phyloP scores from a whole-genome alignment of 306 rosid genomes.

The Gynostemma pentaphyllum region DNA sequence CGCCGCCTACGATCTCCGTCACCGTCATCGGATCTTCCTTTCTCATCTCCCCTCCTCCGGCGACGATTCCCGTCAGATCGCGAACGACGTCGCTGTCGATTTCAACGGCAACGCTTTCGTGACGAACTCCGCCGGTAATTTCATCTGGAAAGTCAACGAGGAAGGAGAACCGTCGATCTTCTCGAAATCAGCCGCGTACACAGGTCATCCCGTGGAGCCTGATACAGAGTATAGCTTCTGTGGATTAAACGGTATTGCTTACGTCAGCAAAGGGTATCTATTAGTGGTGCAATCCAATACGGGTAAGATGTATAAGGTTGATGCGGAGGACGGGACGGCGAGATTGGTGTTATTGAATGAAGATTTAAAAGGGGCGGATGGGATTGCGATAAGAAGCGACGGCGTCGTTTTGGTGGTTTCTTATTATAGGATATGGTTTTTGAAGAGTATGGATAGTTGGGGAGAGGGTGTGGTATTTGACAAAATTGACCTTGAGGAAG shows the following conservation, averaged over 20 bases:
- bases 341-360: constrained; percentile 33
- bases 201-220: constrained; percentile 24
- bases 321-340: constrained; percentile 45
- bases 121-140: constrained; percentile 51
- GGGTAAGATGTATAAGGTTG: constrained; percentile 72
- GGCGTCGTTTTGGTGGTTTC: constrained; percentile 75
- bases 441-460: constrained; percentile 67
- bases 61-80: constrained; percentile 13
- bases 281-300: constrained; percentile 69
- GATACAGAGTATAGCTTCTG: constrained; percentile 19
- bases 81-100: constrained; percentile 68
- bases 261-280: constrained; percentile 60
- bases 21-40: constrained; percentile 48
- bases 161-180: constrained; percentile 49
- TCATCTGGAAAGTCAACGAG: constrained; percentile 62
- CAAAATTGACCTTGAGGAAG: constrained; percentile 41
- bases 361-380: constrained; percentile 44
- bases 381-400: constrained; percentile 37
- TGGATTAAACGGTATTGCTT: constrained; percentile 66
- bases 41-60: constrained; percentile 26
- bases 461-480: constrained; percentile 43
- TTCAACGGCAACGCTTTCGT: constrained; percentile 70
- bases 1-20: constrained; percentile 61
- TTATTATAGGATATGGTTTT: constrained; percentile 31
- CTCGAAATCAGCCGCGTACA: constrained; percentile 42